Conservation (phyloP, 2,329 filamentous ascomycete genomes). For the Blastomyces gilchristii region DNA sequence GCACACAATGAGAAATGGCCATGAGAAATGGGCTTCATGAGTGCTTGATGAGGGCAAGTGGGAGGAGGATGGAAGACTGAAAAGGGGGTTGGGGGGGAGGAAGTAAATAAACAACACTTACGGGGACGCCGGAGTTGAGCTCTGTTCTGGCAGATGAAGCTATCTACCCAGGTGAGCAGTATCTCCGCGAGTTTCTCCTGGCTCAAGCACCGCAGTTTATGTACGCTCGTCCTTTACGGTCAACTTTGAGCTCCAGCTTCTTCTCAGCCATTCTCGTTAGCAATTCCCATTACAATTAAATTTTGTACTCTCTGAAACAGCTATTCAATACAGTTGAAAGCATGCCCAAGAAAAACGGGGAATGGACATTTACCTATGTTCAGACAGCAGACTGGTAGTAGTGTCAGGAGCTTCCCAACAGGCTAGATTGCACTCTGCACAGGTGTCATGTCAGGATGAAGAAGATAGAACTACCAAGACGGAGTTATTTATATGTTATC, state of each 20-base stretch:
- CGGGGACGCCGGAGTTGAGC: not conserved
- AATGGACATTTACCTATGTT: not conserved
- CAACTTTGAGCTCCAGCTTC: not conserved
- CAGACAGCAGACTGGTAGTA: not conserved
- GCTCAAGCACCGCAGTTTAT: not conserved
- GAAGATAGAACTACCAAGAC: not conserved
- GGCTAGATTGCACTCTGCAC: not conserved
- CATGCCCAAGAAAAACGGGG: not conserved
- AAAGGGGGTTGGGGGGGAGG: not conserved
- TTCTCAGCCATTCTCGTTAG: not conserved
- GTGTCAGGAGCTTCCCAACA: not conserved
- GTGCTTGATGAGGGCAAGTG: not conserved
- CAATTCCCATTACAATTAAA: not conserved
- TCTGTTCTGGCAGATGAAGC: not conserved
- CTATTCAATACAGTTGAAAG: not conserved
- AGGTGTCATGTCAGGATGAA: not conserved
- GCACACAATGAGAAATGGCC: not conserved
- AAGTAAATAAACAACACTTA: conserved; percentile 1
- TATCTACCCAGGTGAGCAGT: not conserved
- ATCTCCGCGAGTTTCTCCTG: not conserved
- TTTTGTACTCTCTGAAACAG: not conserved
- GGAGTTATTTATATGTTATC: not conserved
- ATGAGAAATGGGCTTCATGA: not conserved
- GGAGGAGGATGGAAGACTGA: no score
- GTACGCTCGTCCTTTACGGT: not conserved